Evolutionary conservation across 306 rosid species (phyloP), one percentile per base, ranked within the genome.

Genomic region (Pterocarpus santalinus): DNA sequence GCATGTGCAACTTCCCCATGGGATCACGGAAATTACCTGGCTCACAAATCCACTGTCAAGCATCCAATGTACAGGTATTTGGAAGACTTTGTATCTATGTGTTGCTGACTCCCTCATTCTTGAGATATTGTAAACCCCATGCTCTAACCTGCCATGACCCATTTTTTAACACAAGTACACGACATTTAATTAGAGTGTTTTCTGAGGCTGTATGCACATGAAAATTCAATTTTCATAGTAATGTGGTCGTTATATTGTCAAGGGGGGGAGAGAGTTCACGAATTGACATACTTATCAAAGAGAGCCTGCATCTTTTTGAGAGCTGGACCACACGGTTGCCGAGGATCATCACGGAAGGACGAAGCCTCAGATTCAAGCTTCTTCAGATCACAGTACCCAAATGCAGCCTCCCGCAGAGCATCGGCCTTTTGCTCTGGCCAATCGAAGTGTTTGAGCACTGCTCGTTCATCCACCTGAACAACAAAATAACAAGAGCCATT

Each of bases 401-500:
- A 94, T 2, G 98, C 98, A 61, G 98, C 98, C 90, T 94, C 98
- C 0, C 98, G 91, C 72, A 94, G 78, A 0, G 97, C 98, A 32
- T 94, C 98, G 0, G 98, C 98, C 81, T 94, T 94, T 32, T 91
- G 90, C 89, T 94, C 98, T 0, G 98, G 98, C 98, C 98, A 94
- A 3, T 94, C 84, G 39, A 94, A 94, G 86, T 94, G 98, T 80
- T 94, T 94, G 73, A 94, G 79, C 83, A 94, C 98, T 38, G 98
- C 98, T 85, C 97, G 83, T 88, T 94, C 98, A 43, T 94, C 98
- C 85, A 94, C 97, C 98, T 94, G 55, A 16, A 75, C 35, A 0
- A 41, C 11, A 28, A 22, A 9, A 36, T 12, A 22, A 8, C 5
- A 14, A 76, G 16, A 66, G 41, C 46, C 47, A 15, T 53, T 33